Evolutionary conservation across 2,329 filamentous ascomycete species (phyloP).

Genomic region (Fusarium mundagurra): DNA sequence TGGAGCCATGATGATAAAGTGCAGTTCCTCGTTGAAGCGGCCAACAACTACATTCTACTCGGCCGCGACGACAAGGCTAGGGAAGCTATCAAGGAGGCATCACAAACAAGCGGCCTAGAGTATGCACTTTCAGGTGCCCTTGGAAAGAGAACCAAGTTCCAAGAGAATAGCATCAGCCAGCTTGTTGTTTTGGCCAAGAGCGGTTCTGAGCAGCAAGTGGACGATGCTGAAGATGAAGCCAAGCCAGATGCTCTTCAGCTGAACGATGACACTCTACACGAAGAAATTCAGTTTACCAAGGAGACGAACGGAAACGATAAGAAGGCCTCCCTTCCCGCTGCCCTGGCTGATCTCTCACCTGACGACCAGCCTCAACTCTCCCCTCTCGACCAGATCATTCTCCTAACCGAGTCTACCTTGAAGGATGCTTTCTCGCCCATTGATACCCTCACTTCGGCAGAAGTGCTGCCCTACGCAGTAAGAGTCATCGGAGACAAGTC

Average conservation of each 20-base stretch:
- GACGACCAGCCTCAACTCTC: slow-evolving; percentile 83
- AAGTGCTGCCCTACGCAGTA: slow-evolving; percentile 89
- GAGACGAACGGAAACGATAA: slow-evolving; percentile 53
- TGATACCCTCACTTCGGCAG: slow-evolving; percentile 89
- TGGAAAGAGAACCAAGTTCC: slow-evolving; percentile 85
- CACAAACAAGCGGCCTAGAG: slow-evolving; percentile 73
- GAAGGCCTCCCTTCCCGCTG: slow-evolving; percentile 61
- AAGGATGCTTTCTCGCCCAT: slow-evolving; percentile 87
- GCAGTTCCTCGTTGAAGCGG: slow-evolving; percentile 82
- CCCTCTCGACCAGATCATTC: slow-evolving; percentile 87
- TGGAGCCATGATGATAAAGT: slow-evolving; percentile 65
- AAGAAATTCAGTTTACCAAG: slow-evolving; percentile 82
- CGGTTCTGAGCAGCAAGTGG: slow-evolving; percentile 46
- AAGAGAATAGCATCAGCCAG: slow-evolving; percentile 84
- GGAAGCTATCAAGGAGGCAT: slow-evolving; percentile 75
- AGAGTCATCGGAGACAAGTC: slow-evolving; percentile 88
- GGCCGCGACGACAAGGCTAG: slow-evolving; percentile 81
- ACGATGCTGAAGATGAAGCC: slow-evolving; percentile 38
- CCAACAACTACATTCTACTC: slow-evolving; percentile 85
- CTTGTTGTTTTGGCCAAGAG: slow-evolving; percentile 91
- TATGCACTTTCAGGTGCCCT: slow-evolving; percentile 88
- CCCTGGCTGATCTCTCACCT: slow-evolving; percentile 74
- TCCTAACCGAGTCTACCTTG: slow-evolving; percentile 87
- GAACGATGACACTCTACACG: slow-evolving; percentile 93
- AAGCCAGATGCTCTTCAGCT: slow-evolving; percentile 77